Evolutionary conservation across 495 filamentous ascomycete genomes (phyloP).

Genomic region (Tuber calosporum): DNA sequence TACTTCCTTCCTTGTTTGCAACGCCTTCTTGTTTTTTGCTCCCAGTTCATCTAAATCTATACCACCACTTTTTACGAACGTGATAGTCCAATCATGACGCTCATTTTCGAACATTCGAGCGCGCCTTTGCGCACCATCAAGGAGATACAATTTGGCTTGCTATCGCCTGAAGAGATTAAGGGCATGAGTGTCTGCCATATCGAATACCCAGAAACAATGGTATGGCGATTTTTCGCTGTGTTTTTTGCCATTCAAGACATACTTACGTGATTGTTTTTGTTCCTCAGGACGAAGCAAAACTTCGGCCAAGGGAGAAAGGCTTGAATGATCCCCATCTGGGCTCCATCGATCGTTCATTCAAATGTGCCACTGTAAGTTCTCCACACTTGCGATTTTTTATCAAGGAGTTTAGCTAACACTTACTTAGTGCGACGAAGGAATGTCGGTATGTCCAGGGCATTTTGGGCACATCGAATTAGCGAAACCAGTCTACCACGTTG

Average conservation of each 20-base stretch:
- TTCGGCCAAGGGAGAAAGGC: slow-evolving; percentile 76
- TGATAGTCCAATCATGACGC: slow-evolving; percentile 63
- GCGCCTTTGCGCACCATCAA: slow-evolving; percentile 91
- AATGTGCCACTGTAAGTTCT: slow-evolving; percentile 63
- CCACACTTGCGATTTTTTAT: not conserved
- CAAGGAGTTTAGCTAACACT: slow-evolving; percentile 7
- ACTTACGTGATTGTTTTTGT: slow-evolving; percentile 16
- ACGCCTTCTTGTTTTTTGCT: not conserved
- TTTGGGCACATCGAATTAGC: slow-evolving; percentile 97
- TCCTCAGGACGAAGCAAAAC: slow-evolving; percentile 70
- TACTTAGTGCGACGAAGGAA: slow-evolving; percentile 68
- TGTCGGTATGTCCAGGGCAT: slow-evolving; percentile 91
- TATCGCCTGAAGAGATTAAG: slow-evolving; percentile 96
- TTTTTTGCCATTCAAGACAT: slow-evolving; percentile 11
- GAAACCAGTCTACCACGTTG: slow-evolving; percentile 87
- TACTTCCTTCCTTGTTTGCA: not conserved
- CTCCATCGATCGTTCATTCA: slow-evolving; percentile 86
- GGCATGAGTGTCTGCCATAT: slow-evolving; percentile 90
- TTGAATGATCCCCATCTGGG: slow-evolving; percentile 90
- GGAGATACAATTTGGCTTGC: slow-evolving; percentile 96
- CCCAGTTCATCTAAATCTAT: not conserved
- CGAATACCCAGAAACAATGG: slow-evolving; percentile 94
- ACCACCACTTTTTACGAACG: not conserved
- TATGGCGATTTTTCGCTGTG: slow-evolving; percentile 42
- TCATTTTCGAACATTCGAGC: slow-evolving; percentile 83